Evolutionary conservation across 805 yeast species (phyloP), one percentile per base, ranked within the genome.

Genomic region (Yarrowia sp.): DNA sequence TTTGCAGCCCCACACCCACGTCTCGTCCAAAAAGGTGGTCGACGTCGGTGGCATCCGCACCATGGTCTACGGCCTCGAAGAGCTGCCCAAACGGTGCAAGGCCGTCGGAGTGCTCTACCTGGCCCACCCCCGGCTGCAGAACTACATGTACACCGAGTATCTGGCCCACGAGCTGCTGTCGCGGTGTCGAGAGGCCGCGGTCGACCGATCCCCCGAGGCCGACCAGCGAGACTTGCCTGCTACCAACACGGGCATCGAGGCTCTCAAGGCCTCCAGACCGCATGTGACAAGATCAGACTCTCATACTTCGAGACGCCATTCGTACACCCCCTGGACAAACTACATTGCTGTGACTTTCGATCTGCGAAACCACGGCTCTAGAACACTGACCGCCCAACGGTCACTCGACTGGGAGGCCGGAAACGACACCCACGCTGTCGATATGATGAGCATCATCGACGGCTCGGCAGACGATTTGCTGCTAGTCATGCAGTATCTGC

Each of bases 301-400:
- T 10, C 55, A 39, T 40, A 50, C 47, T 14, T 47, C 55, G 17
- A 14, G 52, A 9, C 36, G 76, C 61, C 75, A 74, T 70, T 69
- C 75, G 50, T 47, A 47, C 42, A 56, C 60, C n/a, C 47, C 58
- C 12, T 65, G 70, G 36, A 73, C 72, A n/a, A 67, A 12, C 40
- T 63, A 83, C 66, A 78, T 86, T 42, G 82, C 83, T 53, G 84
- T 84, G 12, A 78, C 85, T 0, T 84, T 83, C 70, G 90, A 86
- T 71, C 73, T 77, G 69, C 79, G 87, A 40, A 86, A 86, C 73
- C 90, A 86, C 72, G 89, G 90, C 3, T 76, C 76, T 24, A 76
- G 90, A 42, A 64, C 71, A 10, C 74, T 83, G 5, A 78, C 80
- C 52, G 72, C 69, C 4, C 38, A 39, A 15, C 73, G 75, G 43